Evolutionary conservation across 2,329 filamentous ascomycete species (phyloP), one percentile per base, ranked within the genome.

Genomic region (Fusarium decemcellulare): DNA sequence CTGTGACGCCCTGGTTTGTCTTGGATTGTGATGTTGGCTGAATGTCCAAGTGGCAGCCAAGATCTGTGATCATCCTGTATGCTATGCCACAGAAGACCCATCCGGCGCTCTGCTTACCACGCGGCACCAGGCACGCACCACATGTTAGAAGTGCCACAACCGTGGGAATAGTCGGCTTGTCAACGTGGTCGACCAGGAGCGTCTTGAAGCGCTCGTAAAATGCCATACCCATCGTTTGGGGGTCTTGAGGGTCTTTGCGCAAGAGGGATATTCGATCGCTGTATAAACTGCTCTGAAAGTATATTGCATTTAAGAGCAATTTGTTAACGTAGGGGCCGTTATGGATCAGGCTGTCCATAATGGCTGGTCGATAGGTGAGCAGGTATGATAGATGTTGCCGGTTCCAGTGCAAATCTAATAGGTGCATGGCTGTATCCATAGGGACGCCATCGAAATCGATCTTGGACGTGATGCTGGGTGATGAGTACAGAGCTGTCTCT

Each of bases 301-400:
- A 83, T 4, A 90, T 85, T 3, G 87, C 86, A 67, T 89, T 88
- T 6, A 89, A 76, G 2, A 89, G 78, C 4, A 87, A 79, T 59
- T 87, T 85, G 1, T 87, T 88, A 63, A 87, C 89, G 73, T 89
- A 88, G 0, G 85, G 86, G 0, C 88, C 87, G 15, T 80, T 77
- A 44, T 84, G 82, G 52, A 86, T 85, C 84, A 87, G 84, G 69
- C 84, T 82, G 5, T 82, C 73, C 82, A 86, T 87, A 56, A 88
- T 86, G 0, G 82, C 83, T 0, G 87, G 84, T 1, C 87, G 82
- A 70, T 88, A 87, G 1, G 83, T 85, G 47, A 87, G 79, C 2
- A 69, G 55, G 12, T 63, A 71, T 0, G 83, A 81, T 59, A 85
- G 80, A 61, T 87, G 85, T 63, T 87, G 85, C 5, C 85, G 81